Conservation (phyloP, 2,329 filamentous ascomycete genomes). For the Remersonia thermophila region DNA sequence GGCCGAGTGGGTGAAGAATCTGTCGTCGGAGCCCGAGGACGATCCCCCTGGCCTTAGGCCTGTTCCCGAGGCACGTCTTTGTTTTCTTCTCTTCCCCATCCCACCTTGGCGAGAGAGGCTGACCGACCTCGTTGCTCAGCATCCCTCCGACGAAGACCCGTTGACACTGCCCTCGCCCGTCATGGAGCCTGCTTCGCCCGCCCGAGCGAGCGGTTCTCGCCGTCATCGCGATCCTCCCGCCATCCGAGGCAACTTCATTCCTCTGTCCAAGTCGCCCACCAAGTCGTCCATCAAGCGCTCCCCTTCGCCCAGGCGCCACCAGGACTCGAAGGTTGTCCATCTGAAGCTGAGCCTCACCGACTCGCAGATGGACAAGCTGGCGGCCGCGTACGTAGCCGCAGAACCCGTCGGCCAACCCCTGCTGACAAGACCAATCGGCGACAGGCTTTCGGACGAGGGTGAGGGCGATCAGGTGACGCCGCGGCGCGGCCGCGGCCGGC, state of each 20-base stretch:
- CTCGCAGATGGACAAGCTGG: conserved; percentile 35
- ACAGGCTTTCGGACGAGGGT: conserved; percentile 9
- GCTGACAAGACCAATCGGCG: neutral
- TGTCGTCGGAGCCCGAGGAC: too few species aligned
- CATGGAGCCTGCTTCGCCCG: too few species aligned
- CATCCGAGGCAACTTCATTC: conserved; percentile 27
- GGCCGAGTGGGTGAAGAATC: too few species aligned
- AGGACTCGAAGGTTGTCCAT: conserved; percentile 28
- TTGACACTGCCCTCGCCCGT: too few species aligned
- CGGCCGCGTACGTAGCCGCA: conserved; percentile 30
- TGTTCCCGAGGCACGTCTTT: too few species aligned
- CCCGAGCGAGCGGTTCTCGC: too few species aligned
- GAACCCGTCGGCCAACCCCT: neutral
- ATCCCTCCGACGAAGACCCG: neutral
- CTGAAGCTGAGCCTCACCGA: conserved; percentile 38
- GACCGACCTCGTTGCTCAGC: neutral
- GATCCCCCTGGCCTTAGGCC: too few species aligned
- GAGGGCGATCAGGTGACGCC: conserved; percentile 5
- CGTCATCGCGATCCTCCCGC: too few species aligned
- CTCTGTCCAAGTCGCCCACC: conserved; percentile 20
- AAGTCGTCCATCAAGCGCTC: conserved; percentile 16
- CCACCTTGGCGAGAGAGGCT: too few species aligned
- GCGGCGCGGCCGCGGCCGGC: conserved; percentile 2
- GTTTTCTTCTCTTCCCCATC: too few species aligned
- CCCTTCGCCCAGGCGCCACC: conserved; percentile 25